Evolutionary conservation across 257 asterid species (phyloP), one percentile per base, ranked within the genome.

Genomic region (Orobanche coerulescens): DNA sequence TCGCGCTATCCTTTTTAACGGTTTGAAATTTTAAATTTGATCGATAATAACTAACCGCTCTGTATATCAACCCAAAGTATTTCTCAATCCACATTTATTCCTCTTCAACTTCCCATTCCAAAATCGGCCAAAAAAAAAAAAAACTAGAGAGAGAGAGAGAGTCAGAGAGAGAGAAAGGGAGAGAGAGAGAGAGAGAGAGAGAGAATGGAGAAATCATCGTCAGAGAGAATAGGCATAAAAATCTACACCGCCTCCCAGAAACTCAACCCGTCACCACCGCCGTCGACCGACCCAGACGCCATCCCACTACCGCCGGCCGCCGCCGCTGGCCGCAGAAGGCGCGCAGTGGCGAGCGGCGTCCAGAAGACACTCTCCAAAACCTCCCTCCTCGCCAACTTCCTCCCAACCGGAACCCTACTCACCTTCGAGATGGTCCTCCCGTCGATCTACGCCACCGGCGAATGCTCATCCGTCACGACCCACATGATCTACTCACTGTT

Each of bases 391-490:
- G 87, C 82, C 30, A 87, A 90, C 73, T 90, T 90, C 65, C 86
- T 87, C 47, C 97, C 97, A 2, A 90, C 96, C 1, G 97, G 97
- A 23, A 90, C 97, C 12, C 94, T 90, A 13, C 85, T 87, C 47
- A 83, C 97, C 14, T 90, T 90, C 64, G 97, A 87, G 54, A 90
- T 83, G 96, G 84, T 90, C 58, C 92, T 91, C 34, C 97, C 96
- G 0, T 83, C 96, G 0, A 71, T 91, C 15, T 85, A 85, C 76
- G 74, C 76, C 53, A 74, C 58, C 64, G 96, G 95, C 7, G 73
- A 70, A 33, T 88, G 96, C 73, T 81, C 95, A 15, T 65, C 65
- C 15, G 86, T 91, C 2, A 74, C 83, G 0, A 81, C 76, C 43
- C 63, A 79, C 67, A 91, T 91, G 97, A 85, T 85, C 72, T 75